Percentiles rank a stretch among this genome's conserved stretches.
phyloP scores from a whole-genome alignment of 176 grass and related monocot species.

The Zea mays region Zm-B73-REFERENCE-NAM-5.0 NC_050099.1:141185501-141186000 shows the following conservation, averaged over 20 bases:
- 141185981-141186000: conserved; percentile 8
- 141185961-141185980: background rate
- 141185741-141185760: background rate
- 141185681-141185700: conserved; percentile 34
- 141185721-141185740: conserved; percentile 42
- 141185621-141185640: conserved; percentile 43
- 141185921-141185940: background rate
- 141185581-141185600: background rate
- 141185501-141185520: conserved; percentile 11
- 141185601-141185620: background rate
- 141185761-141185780: background rate
- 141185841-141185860: background rate
- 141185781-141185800: background rate
- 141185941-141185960: background rate
- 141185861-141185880: conserved; percentile 35
- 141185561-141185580: background rate
- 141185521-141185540: conserved; percentile 21
- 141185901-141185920: background rate
- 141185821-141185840: background rate
- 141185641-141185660: conserved; percentile 52
- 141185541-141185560: background rate
- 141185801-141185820: conserved; percentile 9
- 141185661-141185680: conserved; percentile 59
- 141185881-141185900: conserved; percentile 38
- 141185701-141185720: conserved; percentile 65